Conservation (phyloP, 768 basidiomycete genomes). For the Mycena sanguinolenta region DNA sequence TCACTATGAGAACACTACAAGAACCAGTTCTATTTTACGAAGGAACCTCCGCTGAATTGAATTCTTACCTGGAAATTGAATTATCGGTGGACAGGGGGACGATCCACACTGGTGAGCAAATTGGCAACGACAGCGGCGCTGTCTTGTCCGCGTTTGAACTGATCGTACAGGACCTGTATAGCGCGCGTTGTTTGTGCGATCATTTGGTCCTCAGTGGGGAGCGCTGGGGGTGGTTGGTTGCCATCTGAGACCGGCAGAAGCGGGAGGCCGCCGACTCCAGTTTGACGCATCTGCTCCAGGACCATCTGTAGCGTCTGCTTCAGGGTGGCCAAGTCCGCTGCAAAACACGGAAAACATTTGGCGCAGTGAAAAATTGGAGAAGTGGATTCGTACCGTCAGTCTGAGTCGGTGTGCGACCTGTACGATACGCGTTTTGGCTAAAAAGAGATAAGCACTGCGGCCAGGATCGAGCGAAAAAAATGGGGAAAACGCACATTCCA, state of each 20-base stretch:
- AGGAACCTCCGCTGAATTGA: neutral
- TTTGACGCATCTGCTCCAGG: slow-evolving; percentile 63
- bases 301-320: slow-evolving; percentile 63
- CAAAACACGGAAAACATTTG: neutral
- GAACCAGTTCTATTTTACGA: too few relatives aligned
- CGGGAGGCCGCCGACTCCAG: slow-evolving; percentile 78
- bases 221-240: slow-evolving; percentile 36
- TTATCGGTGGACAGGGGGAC: neutral
- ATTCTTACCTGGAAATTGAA: neutral
- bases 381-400: slow-evolving; percentile 60
- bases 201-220: slow-evolving; percentile 62
- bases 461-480: neutral
- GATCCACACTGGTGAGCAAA: slow-evolving; percentile 7
- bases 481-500: slow-evolving; percentile 61
- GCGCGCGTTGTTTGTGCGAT: slow-evolving; percentile 55
- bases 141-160: slow-evolving; percentile 66
- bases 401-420: slow-evolving; percentile 65
- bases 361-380: too few relatives aligned
- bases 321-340: slow-evolving; percentile 63
- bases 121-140: slow-evolving; percentile 64
- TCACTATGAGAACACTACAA: too few relatives aligned
- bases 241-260: slow-evolving; percentile 48
- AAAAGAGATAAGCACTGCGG: neutral
- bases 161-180: slow-evolving; percentile 63
- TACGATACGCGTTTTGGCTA: slow-evolving; percentile 74